Evolutionary conservation across 352 stramenopile genomes (phyloP), one percentile per base, ranked within the genome.

Genomic region (Globisporangium iwayamae): DNA sequence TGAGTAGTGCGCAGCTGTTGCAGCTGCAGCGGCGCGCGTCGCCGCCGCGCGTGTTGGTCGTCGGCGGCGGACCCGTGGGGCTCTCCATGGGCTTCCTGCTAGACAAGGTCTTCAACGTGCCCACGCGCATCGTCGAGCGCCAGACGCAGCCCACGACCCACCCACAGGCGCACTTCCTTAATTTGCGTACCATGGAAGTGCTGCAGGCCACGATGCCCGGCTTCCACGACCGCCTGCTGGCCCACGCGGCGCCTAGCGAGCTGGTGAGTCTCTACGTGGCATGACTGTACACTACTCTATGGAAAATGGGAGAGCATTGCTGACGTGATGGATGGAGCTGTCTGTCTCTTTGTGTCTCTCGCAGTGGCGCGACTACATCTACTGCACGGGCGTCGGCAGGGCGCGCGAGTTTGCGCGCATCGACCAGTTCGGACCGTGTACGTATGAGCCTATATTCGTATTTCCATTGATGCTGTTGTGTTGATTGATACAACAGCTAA

Each of bases 101-200:
- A 2, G 32, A 36, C 32, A 36, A 36, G 32, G 32, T 36, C 32
- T 36, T 36, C 32, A 36, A 36, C 32, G 32, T 36, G 32, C 32
- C 32, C 32, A 36, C 32, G 32, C 32, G 32, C 32, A 36, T 36
- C 32, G 32, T 36, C 32, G 32, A 36, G 32, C 32, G 32, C 4
- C 32, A 36, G 32, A 36, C 4, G 32, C 32, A 36, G 32, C 32
- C 32, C 32, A 36, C 32, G 32, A 36, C 32, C 32, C 95, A 98
- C 71, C 95, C 95, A 8, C 93, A 98, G 72, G 95, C 95, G 56
- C 95, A 98, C 70, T 98, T 98, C 75, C 82, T 98, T 38, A 98
- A 98, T 67, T 77, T 97, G 7, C 80, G 95, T 34, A 96, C 89
- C 1, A 98, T 98, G 91, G 95, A 98, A 64, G 88, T 98, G 65